phyloP scores from a whole-genome alignment of 1,139 yeast species.

The Suhomyces chickasaworum region DNA sequence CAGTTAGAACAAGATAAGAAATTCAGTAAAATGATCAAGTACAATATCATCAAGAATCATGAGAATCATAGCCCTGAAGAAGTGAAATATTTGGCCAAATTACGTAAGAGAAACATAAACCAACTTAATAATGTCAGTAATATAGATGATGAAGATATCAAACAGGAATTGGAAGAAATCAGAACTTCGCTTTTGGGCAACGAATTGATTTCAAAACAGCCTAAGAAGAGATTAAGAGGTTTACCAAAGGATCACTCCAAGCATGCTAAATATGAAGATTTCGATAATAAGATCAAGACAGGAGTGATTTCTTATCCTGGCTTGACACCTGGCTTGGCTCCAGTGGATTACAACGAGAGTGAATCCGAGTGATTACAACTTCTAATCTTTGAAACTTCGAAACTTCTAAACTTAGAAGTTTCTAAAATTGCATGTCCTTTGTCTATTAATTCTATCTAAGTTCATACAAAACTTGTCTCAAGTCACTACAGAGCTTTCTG shows the following conservation, averaged over 20 bases:
- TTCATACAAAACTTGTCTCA: slow-evolving; percentile 76
- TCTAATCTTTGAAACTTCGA: too few relatives aligned
- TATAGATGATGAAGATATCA: slow-evolving; percentile 43
- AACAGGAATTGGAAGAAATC: slow-evolving; percentile 47
- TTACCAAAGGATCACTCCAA: slow-evolving; percentile 15
- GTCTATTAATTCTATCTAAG: slow-evolving; percentile 19
- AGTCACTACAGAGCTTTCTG: slow-evolving; percentile 72
- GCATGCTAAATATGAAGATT: slow-evolving; percentile 38
- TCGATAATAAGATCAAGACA: slow-evolving; percentile 44
- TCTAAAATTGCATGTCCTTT: slow-evolving; percentile 4
- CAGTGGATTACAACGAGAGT: slow-evolving; percentile 65
- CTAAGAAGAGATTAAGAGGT: slow-evolving; percentile 25
- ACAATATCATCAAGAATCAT: slow-evolving; percentile 51
- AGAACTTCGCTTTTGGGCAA: slow-evolving; percentile 42
- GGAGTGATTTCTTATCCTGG: slow-evolving; percentile 61
- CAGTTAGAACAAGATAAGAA: slow-evolving; percentile 38
- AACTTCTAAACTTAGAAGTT: too few relatives aligned
- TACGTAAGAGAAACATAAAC: slow-evolving; percentile 52
- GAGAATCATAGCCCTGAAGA: slow-evolving; percentile 44
- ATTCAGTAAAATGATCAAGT: slow-evolving; percentile 52
- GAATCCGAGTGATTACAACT: slow-evolving; percentile 34
- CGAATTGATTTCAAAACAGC: slow-evolving; percentile 24
- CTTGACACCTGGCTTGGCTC: slow-evolving; percentile 89
- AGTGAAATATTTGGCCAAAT: slow-evolving; percentile 47
- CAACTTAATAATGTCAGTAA: slow-evolving; percentile 48